Conservation (phyloP, 2,329 filamentous ascomycete genomes). For the Colletotrichum tabaci region DNA sequence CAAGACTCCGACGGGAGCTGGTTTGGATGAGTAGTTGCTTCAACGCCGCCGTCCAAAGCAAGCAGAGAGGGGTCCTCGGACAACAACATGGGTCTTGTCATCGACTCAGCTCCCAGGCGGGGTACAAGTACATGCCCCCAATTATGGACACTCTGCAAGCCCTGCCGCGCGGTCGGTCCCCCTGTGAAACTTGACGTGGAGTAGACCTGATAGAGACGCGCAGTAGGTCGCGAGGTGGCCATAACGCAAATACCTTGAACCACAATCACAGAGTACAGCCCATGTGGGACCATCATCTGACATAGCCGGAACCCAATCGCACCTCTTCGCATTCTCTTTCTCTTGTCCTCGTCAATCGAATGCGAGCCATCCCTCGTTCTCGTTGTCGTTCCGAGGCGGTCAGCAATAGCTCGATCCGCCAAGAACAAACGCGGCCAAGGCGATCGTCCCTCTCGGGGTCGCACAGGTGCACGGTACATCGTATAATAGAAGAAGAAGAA, state of each 20-base stretch:
- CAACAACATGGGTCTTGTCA: background rate
- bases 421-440: no score
- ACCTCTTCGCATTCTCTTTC: constrained; percentile 17
- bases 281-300: constrained; percentile 7
- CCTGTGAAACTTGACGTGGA: background rate
- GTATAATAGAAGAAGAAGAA: no score
- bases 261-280: no score
- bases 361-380: background rate
- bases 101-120: background rate
- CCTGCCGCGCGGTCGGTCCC: background rate
- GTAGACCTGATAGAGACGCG: background rate
- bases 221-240: background rate
- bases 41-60: background rate
- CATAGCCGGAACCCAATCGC: background rate
- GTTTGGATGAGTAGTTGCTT: background rate
- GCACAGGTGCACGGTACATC: no score
- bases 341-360: background rate
- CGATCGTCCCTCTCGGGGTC: no score
- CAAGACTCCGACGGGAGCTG: background rate
- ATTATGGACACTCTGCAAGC: no score
- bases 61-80: background rate
- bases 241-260: background rate
- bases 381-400: background rate
- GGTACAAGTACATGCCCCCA: no score
- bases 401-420: background rate